These are phyloP conservation scores for Gaeumannomyces tritici DNA, from an alignment of 2,329 filamentous ascomycete genomes.

Conservation along the genomic window DNA sequence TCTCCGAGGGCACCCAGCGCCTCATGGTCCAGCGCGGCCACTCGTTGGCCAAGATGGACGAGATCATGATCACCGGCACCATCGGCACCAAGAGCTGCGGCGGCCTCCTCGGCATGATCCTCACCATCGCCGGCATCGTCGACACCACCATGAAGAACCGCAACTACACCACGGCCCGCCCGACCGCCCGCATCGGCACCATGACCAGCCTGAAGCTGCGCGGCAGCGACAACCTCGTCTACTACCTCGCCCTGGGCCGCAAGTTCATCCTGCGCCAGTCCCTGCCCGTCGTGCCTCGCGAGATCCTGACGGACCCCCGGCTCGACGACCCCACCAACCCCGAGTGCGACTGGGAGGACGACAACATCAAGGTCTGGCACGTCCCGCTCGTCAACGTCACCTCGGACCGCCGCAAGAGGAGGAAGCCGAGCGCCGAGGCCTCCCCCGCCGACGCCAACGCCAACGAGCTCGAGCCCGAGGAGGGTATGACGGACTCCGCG, in stretches of 20 bases:
- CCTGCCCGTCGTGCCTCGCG: constrained; percentile 61
- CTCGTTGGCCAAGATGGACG: constrained; percentile 53
- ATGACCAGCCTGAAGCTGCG: constrained; percentile 53
- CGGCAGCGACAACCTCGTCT: constrained; percentile 69
- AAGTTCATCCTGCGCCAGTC: constrained; percentile 81
- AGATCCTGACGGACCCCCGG: constrained; percentile 45
- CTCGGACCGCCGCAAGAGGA: constrained; percentile 40
- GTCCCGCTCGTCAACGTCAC: constrained; percentile 26
- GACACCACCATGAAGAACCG: constrained; percentile 4
- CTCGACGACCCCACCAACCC: constrained; percentile 13
- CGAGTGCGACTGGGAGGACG: constrained; percentile 52
- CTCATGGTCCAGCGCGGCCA: constrained; percentile 60
- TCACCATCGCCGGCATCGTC: constrained; percentile 66
- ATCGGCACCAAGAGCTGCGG: constrained; percentile 69
- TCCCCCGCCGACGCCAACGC: too few species aligned
- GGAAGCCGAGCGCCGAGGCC: constrained; percentile 4
- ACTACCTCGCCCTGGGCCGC: constrained; percentile 73
- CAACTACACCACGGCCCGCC: neutral
- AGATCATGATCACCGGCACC: constrained; percentile 75
- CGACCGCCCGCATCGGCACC: neutral
- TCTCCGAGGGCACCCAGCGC: constrained; percentile 79
- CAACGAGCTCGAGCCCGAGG: constrained; percentile 15
- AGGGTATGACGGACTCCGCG: constrained; percentile 9
- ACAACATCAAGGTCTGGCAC: constrained; percentile 76
- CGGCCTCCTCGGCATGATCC: constrained; percentile 73